These are phyloP conservation scores for Diaporthe australafricana DNA, from an alignment of 2,329 filamentous ascomycete species.

Conservation along the genomic window DNA sequence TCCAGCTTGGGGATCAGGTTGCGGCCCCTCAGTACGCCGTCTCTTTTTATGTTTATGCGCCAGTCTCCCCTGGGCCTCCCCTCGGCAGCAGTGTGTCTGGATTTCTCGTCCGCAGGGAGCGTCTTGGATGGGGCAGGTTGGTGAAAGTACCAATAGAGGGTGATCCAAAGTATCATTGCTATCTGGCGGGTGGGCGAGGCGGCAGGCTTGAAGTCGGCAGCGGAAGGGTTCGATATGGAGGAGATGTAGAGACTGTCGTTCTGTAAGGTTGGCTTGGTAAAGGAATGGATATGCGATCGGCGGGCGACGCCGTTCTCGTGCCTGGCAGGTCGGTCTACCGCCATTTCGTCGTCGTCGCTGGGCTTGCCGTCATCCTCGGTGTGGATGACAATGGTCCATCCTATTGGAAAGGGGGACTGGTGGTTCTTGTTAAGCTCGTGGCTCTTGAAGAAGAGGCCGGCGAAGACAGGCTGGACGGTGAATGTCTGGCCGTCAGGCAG, in stretches of 20 bases:
- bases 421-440: conserved; percentile 75
- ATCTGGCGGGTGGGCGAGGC: conserved; percentile 88
- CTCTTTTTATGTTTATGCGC: conserved; percentile 84
- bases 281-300: conserved; percentile 69
- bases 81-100: conserved; percentile 71
- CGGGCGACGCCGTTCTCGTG: conserved; percentile 11
- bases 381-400: conserved; percentile 91
- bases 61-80: conserved; percentile 88
- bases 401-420: conserved; percentile 80
- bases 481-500: conserved; percentile 90
- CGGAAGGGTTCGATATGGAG: conserved; percentile 86
- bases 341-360: conserved; percentile 40
- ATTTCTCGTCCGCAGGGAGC: conserved; percentile 68
- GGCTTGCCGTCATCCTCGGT: conserved; percentile 64
- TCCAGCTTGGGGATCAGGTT: conserved; percentile 92
- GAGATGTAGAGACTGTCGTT: conserved; percentile 91
- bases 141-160: conserved; percentile 98
- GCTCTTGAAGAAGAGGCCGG: conserved; percentile 90
- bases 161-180: conserved; percentile 96
- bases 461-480: conserved; percentile 86
- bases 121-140: conserved; percentile 78
- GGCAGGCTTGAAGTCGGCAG: conserved; percentile 81
- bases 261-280: conserved; percentile 78
- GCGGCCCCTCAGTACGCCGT: conserved; percentile 87
- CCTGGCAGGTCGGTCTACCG: conserved; percentile 11